Conservation (phyloP, 129 eudicot species). For the Flaveria linearis region DNA sequence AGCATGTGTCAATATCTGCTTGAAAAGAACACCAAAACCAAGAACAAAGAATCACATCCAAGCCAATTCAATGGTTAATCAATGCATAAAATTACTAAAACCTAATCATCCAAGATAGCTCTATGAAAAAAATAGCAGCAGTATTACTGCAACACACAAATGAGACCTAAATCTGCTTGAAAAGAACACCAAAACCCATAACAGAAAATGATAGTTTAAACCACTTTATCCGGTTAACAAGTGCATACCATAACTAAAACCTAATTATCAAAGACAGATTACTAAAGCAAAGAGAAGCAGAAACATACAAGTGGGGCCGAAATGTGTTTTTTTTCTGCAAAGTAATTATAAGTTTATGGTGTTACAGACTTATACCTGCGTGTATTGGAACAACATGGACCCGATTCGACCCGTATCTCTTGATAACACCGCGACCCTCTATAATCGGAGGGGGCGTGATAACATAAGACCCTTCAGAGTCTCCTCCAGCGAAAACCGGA, state of each 20-base stretch:
- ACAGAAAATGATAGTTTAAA: neutral
- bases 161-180: slow-evolving; percentile 46
- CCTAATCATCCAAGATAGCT: neutral
- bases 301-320: slow-evolving; percentile 1
- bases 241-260: slow-evolving; percentile 7
- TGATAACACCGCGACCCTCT: slow-evolving; percentile 73
- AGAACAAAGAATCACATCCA: neutral
- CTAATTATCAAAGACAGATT: neutral
- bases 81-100: neutral
- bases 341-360: slow-evolving; percentile 1
- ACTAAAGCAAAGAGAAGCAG: neutral
- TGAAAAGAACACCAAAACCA: neutral
- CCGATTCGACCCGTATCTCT: slow-evolving; percentile 50
- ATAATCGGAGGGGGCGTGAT: slow-evolving; percentile 66
- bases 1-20: neutral
- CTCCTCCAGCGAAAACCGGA: slow-evolving; percentile 47
- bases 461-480: slow-evolving; percentile 54
- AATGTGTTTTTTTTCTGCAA: neutral
- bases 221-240: neutral
- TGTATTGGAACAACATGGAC: slow-evolving; percentile 83
- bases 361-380: slow-evolving; percentile 52
- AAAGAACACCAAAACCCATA: slow-evolving; percentile 13
- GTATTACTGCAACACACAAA: neutral
- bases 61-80: neutral
- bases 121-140: too few species aligned